phyloP scores from a whole-genome alignment of 2,329 filamentous ascomycete genomes.

The Botrytis fragariae region DNA sequence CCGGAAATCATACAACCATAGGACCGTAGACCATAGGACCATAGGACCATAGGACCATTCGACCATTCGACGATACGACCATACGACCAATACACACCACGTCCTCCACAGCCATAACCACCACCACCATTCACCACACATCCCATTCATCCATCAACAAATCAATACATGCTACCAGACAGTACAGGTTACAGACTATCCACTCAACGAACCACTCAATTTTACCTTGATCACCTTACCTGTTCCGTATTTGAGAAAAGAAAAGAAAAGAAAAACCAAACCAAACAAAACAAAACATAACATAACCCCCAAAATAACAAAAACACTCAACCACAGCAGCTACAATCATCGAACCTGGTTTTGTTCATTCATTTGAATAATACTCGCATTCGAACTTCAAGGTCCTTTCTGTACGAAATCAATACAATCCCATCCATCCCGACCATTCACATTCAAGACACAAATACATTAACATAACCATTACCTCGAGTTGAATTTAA shows the following conservation, averaged over 20 bases:
- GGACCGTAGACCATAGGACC: not conserved
- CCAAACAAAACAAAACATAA: not conserved
- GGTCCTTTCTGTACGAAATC: not conserved
- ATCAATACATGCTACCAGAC: not conserved
- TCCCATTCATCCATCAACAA: not conserved
- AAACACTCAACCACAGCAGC: slow-evolving; percentile 10
- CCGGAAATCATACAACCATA: not conserved
- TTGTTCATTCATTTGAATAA: not conserved
- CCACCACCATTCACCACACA: not conserved
- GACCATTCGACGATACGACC: too few species aligned
- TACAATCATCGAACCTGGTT: slow-evolving; percentile 12
- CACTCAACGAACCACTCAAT: not conserved
- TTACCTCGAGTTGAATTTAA: not conserved
- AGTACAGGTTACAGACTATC: not conserved
- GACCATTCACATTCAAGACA: not conserved
- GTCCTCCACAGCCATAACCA: not conserved
- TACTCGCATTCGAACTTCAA: not conserved
- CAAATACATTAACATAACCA: too few species aligned
- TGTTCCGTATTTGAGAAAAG: not conserved
- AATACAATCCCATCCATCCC: not conserved
- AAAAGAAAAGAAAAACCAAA: not conserved
- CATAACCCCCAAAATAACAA: not conserved
- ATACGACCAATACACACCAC: not conserved
- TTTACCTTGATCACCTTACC: not conserved
- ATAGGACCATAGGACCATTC: too few species aligned